Base-by-base conservation (phyloP, 2,329 filamentous ascomycete species). In the Mycosphaerella sp. region DNA sequence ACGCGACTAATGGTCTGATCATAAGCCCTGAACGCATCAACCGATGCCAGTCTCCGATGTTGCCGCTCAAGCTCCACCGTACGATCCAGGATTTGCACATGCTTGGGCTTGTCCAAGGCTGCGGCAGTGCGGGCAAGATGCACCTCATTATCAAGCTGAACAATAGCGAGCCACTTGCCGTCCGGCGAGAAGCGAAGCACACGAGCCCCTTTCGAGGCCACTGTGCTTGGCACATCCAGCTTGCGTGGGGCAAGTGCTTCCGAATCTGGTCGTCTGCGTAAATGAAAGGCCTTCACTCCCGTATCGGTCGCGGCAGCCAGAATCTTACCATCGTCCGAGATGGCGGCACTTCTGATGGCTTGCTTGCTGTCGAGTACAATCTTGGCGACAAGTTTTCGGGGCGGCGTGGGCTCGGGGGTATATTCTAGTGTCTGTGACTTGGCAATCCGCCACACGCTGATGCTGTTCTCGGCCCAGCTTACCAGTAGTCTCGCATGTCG, bases 401-500 rank as follows among this genome's bases (percentile, higher is more conserved):
- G 58, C 11, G 55, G 60, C 29, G 62, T 57, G n/a, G 54, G 49
- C n/a, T 54, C 48, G 11, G 42, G 21, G 21, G 60, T 61, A 11
- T 50, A 53, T 2, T 55, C 62, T 77, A 60, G 76, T 78, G 58
- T 49, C 74, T 64, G 61, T 55, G 72, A 72, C 7, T 69, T 59
- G 66, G 72, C 54, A 68, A 87, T 73, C 40, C 77, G 80, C 90
- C 91, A 98, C 57, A 98, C 80, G 62, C 86, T 84, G 46, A 97
- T 78, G 68, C 95, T 87, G 53, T 86, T 80, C 60, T 92, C 88
- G 89, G 91, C 97, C 87, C 90, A 97, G 69, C 88, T 89, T 65
- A 93, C 81, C 26, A 98, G 74, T 21, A 96, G 75, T 46, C 93
- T 82, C 42, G 84, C 84, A 41, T 80, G 80, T 1, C 84, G 76